Evolutionary conservation across 108 stramenopile species (phyloP), one percentile per base, ranked within the genome.

Genomic region (Cylindrotheca fusiformis): DNA sequence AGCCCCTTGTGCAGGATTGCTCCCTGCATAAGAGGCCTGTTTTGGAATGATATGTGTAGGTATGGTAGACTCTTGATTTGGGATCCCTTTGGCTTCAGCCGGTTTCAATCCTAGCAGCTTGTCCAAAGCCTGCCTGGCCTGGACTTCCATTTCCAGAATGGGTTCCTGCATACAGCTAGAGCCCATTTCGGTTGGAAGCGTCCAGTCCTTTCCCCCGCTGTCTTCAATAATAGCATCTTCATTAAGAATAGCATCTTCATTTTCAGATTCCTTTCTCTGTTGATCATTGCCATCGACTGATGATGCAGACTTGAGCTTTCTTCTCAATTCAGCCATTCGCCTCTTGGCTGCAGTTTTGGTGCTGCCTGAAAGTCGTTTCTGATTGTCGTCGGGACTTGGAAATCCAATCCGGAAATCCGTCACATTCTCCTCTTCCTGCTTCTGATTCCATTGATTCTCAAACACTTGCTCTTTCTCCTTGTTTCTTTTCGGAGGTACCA

Each of bases 261-360:
- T 14, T 55, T 18, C 51, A n/a, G 14, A 36, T 41, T 48, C 10
- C 50, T 48, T 0, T 61, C 50, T 0, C 0, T 51, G 2, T 59
- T 0, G 28, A 23, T 12, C 22, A 18, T 53, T 58, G 2, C 52
- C 52, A n/a, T 48, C 52, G 26, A 10, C 44, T 58, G 55, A 29
- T 55, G 57, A 49, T 47, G 49, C 52, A 49, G 63, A 25, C 28
- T 80, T 74, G 41, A 91, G 49, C 22, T 65, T 72, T 45, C 71
- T 68, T 52, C 73, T 68, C 65, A 93, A 58, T 24, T 83, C 85
- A 48, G 78, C 74, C 47, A 87, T 54, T 21, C 91, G 74, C 53
- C 83, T 77, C 54, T 87, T 89, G 24, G 91, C 87, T 22, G 79
- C 85, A 49, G 84, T 60, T 51, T 87, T 87, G 1, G 91, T 85